Base-by-base conservation (phyloP, 768 basidiomycete species). In the Xerocomellus intermedius region DNA sequence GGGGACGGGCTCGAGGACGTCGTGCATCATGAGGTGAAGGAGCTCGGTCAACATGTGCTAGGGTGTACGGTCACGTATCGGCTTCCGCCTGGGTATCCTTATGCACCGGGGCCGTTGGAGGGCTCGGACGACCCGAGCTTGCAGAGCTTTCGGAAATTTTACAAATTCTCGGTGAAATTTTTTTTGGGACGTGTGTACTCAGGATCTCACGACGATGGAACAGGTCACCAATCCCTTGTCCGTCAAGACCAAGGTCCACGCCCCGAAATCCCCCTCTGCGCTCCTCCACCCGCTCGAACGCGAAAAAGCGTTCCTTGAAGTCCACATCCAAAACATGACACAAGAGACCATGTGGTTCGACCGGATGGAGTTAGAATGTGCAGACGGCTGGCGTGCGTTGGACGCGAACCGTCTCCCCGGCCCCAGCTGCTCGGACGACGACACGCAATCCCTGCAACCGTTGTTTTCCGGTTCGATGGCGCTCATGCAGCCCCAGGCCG, bases 181-280 rank as follows among this genome's bases (percentile, higher is more conserved):
- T 2, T 50, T 37, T 5, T 8, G 21, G 22, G 9, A n/a, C 4
- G 12, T 36, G 28, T 2, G n/a, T 52, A 36, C 36, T 44, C 45
- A 13, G 41, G 24, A 21, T 28, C 35, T 39, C 19, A 45, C 7
- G 39, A 30, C 17, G 12, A 8, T 30, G 26, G 43, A 30, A 16
- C 60, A 96, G 92, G 93, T 94, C 24, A 88, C 86, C n/a, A 95
- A 96, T 61, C 95, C 95, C 1, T 75, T 98, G 14, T 92, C 92
- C 0, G 94, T 98, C 54, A 96, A 96, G 73, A 97, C 94, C 14
- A 95, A 95, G 69, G 91, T 96, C 0, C 91, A 97, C 68, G 65
- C 77, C 2, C 82, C 91, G 1, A 82, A 80, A 48, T 86, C 90
- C 0, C 87, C 92, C 1, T 82, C 88, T 21, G 86, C 92, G 2